Evolutionary conservation across 1,139 yeast genomes (phyloP), one percentile per base, ranked within the genome.

Genomic region (Zygoascus sp.): DNA sequence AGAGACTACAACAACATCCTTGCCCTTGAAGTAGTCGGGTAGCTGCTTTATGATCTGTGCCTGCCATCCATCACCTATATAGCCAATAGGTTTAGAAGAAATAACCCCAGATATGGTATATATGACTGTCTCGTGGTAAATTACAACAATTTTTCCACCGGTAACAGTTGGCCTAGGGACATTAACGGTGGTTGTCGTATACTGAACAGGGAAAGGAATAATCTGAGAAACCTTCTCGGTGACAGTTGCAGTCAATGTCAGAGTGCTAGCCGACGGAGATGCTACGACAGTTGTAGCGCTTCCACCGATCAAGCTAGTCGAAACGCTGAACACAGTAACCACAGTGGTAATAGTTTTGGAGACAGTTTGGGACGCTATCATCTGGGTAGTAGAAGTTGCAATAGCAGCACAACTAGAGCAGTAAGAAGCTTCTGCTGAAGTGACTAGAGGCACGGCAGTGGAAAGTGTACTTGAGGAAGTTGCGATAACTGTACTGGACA

Each of bases 171-270:
- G 39, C 15, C 11, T 20, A 9, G 39, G 39, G 20, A 35, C 11
- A 13, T 17, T 35, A 9, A 35, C 39, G 2, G 39, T 35, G 7
- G 39, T 20, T 2, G 27, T 19, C 5, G 39, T 35, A 16, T 20
- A 19, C 13, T 21, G 5, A 20, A 16, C 15, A 17, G 39, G 39
- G 27, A 8, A 35, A 16, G 39, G 39, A 15, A n/a, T n/a, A n/a
- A 20, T n/a, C 27, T 35, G 39, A 13, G 25, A 11, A 5, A 35
- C 39, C 25, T 35, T 20, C 25, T 35, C 39, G 3, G 39, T 35
- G n/a, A 35, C 39, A 35, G 39, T 35, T 7, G 39, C 39, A 35
- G 39, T 35, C 39, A 35, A 35, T 5, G 39, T 35, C 17, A 35
- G 16, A 3, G 39, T 35, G 6, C 19, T 20, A 20, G 27, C 17